These are phyloP conservation scores for Plasmodium gaboni DNA, from an alignment of 169 alveolate species.

Conservation along the genomic window DNA sequence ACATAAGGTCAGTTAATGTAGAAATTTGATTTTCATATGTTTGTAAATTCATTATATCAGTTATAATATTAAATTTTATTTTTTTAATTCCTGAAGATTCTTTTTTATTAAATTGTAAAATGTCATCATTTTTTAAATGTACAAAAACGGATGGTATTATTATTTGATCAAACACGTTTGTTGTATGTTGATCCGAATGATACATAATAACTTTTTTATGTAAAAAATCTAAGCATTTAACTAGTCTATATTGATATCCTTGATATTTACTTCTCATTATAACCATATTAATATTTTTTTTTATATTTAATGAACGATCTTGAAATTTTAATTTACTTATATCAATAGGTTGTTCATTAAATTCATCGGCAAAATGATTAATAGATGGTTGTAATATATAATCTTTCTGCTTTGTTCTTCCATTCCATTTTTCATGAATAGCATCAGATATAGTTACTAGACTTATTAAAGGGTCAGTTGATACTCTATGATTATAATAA, in stretches of 20 bases:
- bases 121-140: conserved; percentile 1
- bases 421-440: conserved; percentile 10
- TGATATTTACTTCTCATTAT: conserved; percentile 1
- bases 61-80: conserved; percentile 36
- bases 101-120: neutral
- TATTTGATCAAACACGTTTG: conserved; percentile 62
- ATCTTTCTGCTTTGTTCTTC: neutral
- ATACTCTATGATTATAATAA: conserved; percentile 38
- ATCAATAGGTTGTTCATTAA: neutral
- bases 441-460: conserved; percentile 28
- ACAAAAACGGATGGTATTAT: conserved; percentile 34
- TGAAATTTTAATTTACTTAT: neutral
- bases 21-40: conserved; percentile 35
- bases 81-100: neutral
- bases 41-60: conserved; percentile 69
- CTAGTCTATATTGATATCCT: conserved; percentile 28
- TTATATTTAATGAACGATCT: neutral
- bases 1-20: conserved; percentile 21
- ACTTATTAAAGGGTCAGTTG: conserved; percentile 5
- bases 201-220: conserved; percentile 28
- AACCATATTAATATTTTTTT: conserved; percentile 16
- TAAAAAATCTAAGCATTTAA: conserved; percentile 40
- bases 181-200: conserved; percentile 16
- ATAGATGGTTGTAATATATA: conserved; percentile 4
- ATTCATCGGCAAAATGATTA: conserved; percentile 19